Evolutionary conservation across 75 land plant genomes (phyloP).

Genomic region (Selaginella tamariscina): DNA sequence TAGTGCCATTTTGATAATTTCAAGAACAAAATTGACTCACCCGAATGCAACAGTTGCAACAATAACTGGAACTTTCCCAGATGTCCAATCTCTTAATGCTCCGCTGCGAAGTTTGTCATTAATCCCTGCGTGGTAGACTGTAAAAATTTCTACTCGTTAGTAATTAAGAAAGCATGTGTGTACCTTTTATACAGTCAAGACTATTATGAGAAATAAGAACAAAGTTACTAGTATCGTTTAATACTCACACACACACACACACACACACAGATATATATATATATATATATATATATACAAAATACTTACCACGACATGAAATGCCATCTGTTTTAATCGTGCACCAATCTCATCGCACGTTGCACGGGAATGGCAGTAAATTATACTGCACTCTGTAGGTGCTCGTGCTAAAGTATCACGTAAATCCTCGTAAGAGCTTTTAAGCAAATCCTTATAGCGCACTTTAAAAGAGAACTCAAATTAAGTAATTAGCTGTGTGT

Average conservation of each 20-base stretch:
- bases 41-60: conserved; percentile 86
- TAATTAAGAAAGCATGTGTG: background rate
- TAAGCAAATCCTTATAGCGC: conserved; percentile 70
- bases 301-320: conserved; percentile 46
- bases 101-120: conserved; percentile 44
- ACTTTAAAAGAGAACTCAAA: conserved; percentile 32
- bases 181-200: no score
- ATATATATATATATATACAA: no score
- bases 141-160: background rate
- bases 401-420: conserved; percentile 32
- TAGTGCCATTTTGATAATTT: background rate
- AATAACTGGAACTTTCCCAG: conserved; percentile 70
- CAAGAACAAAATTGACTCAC: conserved; percentile 21
- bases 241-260: no score
- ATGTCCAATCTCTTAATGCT: conserved; percentile 64
- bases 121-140: conserved; percentile 86
- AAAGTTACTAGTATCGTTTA: no score
- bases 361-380: conserved; percentile 70
- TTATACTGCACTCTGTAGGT: conserved; percentile 49
- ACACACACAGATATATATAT: no score
- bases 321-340: conserved; percentile 49
- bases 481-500: no score
- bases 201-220: no score
- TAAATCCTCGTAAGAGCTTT: conserved; percentile 45
- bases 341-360: conserved; percentile 60